Percentiles rank a stretch among this genome's conserved stretches.
Evolutionary conservation across 2,329 filamentous ascomycete species (phyloP).

Genomic region (Phyllosticta capitalensis): DNA sequence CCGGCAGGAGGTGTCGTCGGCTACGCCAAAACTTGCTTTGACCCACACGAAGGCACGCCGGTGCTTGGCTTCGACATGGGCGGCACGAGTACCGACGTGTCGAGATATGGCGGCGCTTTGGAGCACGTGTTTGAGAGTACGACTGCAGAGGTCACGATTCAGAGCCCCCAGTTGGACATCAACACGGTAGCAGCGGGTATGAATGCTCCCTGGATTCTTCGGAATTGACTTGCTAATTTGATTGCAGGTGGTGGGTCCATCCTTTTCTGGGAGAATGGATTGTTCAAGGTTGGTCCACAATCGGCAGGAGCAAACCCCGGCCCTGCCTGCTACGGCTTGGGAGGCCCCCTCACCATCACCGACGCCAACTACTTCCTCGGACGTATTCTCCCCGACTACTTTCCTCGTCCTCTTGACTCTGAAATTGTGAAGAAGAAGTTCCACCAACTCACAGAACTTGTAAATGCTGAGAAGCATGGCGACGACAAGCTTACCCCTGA

Average conservation of each 20-base stretch:
- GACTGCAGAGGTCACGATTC: slow-evolving; percentile 83
- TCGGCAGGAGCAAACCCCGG: slow-evolving; percentile 83
- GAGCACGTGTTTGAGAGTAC: slow-evolving; percentile 94
- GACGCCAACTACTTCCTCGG: slow-evolving; percentile 72
- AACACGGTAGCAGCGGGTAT: slow-evolving; percentile 51
- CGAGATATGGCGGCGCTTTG: slow-evolving; percentile 72
- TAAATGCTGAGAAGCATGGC: slow-evolving; percentile 37
- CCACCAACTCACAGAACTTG: slow-evolving; percentile 32
- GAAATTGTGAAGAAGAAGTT: slow-evolving; percentile 41
- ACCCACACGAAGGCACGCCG: slow-evolving; percentile 67
- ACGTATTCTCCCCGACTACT: slow-evolving; percentile 36
- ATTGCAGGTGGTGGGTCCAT: slow-evolving; percentile 67
- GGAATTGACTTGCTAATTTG: background rate
- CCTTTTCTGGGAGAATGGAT: slow-evolving; percentile 78
- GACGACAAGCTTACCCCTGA: slow-evolving; percentile 27
- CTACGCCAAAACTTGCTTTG: slow-evolving; percentile 88
- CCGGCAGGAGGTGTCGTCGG: slow-evolving; percentile 91
- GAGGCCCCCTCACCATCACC: slow-evolving; percentile 81
- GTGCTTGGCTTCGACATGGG: slow-evolving; percentile 92
- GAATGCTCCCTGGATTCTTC: background rate
- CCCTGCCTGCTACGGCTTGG: slow-evolving; percentile 84
- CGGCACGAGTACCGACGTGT: slow-evolving; percentile 86
- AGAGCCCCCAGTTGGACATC: slow-evolving; percentile 85
- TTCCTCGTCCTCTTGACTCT: slow-evolving; percentile 30
- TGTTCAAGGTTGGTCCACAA: slow-evolving; percentile 85